phyloP scores from a whole-genome alignment of 352 stramenopile genomes.

The Globisporangium yorkense region DNA sequence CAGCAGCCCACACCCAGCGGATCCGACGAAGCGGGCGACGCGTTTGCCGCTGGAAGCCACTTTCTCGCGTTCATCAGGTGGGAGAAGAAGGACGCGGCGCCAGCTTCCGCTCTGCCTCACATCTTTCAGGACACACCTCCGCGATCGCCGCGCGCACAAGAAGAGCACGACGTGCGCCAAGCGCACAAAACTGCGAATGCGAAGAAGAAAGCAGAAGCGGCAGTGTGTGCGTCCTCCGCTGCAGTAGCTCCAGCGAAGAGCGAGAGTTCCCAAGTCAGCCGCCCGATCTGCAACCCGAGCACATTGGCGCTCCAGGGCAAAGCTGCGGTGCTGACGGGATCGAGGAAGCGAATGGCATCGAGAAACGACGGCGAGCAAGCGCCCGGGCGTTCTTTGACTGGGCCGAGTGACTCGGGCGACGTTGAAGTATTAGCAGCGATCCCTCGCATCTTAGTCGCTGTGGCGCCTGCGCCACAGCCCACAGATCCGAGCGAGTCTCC shows the following conservation, averaged over 20 bases:
- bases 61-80: conserved; percentile 15
- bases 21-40: background rate
- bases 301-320: conserved; percentile 3
- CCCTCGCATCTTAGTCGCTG: conserved; percentile 4
- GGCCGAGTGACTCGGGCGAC: background rate
- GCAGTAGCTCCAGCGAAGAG: background rate
- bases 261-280: background rate
- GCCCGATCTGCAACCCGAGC: background rate
- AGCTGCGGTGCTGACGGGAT: background rate
- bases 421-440: background rate
- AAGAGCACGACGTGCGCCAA: conserved; percentile 5
- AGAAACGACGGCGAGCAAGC: no score
- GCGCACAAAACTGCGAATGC: background rate
- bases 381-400: background rate
- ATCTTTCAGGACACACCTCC: conserved; percentile 7
- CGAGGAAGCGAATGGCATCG: background rate
- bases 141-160: background rate
- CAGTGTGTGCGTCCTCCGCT: no score
- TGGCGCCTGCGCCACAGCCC: background rate
- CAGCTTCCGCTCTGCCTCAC: background rate
- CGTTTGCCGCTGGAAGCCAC: conserved; percentile 6
- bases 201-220: conserved; percentile 1
- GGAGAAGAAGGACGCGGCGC: conserved; percentile 10
- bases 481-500: background rate
- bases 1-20: background rate